Evolutionary conservation across 2,329 filamentous ascomycete species (phyloP).

Genomic region (Dactylellina haptotyla): DNA sequence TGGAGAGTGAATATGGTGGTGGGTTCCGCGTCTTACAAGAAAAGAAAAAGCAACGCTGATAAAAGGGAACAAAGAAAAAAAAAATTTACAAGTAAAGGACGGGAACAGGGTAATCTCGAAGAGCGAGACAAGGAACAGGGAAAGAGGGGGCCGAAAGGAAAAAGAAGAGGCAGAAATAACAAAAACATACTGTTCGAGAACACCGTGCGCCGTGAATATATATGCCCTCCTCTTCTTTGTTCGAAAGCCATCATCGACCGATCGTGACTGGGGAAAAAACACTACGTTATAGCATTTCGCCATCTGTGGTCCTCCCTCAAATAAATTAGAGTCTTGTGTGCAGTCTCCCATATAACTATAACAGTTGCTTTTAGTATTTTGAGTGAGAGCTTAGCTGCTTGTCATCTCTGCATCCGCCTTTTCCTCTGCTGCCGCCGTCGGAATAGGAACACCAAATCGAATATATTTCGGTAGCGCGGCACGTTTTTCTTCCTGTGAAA

Average conservation of each 20-base stretch:
- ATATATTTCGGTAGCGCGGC: constrained; percentile 53
- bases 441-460: constrained; percentile 32
- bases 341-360: constrained; percentile 10
- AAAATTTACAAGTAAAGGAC: constrained; percentile 40
- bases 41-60: constrained; percentile 33
- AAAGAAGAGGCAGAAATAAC: constrained; percentile 32
- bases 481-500: constrained; percentile 55
- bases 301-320: constrained; percentile 5
- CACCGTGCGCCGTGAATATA: constrained; percentile 17
- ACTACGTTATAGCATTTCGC: neutral
- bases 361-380: constrained; percentile 29
- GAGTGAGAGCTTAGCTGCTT: constrained; percentile 54
- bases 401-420: constrained; percentile 50
- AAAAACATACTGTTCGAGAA: constrained; percentile 51
- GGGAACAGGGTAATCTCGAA: too few relatives aligned
- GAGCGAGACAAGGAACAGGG: constrained; percentile 10
- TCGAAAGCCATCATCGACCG: neutral
- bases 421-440: constrained; percentile 8
- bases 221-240: neutral
- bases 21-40: constrained; percentile 9
- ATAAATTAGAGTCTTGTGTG: constrained; percentile 46
- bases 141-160: constrained; percentile 19
- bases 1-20: constrained; percentile 4
- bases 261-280: constrained; percentile 5
- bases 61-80: constrained; percentile 23